Base-by-base conservation (phyloP, 208 protist species). In the Leishmania turanica region DNA sequence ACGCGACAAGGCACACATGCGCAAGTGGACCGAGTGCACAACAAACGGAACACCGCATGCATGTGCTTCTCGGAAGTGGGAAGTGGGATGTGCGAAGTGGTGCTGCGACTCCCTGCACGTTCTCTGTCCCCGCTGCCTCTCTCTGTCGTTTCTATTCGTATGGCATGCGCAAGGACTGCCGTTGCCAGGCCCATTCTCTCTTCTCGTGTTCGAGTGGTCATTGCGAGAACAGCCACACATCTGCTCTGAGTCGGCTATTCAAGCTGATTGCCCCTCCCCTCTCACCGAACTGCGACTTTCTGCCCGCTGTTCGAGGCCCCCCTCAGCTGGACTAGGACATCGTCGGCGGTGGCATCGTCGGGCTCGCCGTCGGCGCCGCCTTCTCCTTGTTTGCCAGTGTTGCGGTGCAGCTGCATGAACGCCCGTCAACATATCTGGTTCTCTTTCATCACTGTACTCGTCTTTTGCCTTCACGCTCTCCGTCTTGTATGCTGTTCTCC, bases 361-460 rank as follows among this genome's bases (percentile, higher is more conserved):
- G 87, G 0, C 86, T 91, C 5, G 89, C 88, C n/a, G 81, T 88
- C 11, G 87, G 68, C 4, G 83, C 91, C 1, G 79, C 83, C 9
- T 78, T 94, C 3, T 62, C 77, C 11, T 80, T 80, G 11, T 89
- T 87, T 72, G 87, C 80, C 42, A 83, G 66, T 37, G 85, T 84
- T 27, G 81, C 40, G 4, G 21, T 49, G 66, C 40, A 45, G 34
- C 37, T 47, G 21, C 40, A 27, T 47, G 40, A 31, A 71, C 40
- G 15, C 15, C 17, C n/a, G 49, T 64, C 31, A 54, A 34, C 34
- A n/a, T 24, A 31, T 42, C 42, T n/a, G 65, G 15, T 45, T 49
- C 31, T 31, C 13, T 82, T 56, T 37, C 56, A 9, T 27, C 15
- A 51, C 9, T 21, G 31, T 68, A 21, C 31, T 21, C 62, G 40